These are phyloP conservation scores for Saccharomyces pastorianus DNA, from an alignment of 1,139 yeast species.

Conservation along the genomic window DNA sequence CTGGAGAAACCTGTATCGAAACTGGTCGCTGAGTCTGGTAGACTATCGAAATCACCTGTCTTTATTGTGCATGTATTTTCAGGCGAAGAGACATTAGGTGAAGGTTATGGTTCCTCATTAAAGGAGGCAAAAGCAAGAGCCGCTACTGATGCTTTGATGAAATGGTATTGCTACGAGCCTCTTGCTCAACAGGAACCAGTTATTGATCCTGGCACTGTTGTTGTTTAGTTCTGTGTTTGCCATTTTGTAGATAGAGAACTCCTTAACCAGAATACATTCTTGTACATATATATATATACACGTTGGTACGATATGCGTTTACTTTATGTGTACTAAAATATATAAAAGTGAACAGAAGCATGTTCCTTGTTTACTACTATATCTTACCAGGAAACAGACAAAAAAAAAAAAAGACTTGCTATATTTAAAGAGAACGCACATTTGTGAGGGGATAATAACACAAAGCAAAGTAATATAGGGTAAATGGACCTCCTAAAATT, in stretches of 20 bases:
- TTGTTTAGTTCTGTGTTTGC: constrained; percentile 28
- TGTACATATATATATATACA: constrained; percentile 6
- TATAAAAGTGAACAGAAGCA: not conserved
- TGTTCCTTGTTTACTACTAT: not conserved
- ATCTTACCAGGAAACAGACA: not conserved
- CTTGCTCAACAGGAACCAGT: constrained; percentile 37
- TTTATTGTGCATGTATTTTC: constrained; percentile 87
- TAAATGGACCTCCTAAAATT: not conserved
- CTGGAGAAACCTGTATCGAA: constrained; percentile 71
- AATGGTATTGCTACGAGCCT: constrained; percentile 88
- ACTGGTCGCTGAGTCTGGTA: constrained; percentile 87
- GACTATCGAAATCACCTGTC: constrained; percentile 75
- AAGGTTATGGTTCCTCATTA: constrained; percentile 89
- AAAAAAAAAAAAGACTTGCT: not conserved
- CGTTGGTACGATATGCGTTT: not conserved
- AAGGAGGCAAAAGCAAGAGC: constrained; percentile 91
- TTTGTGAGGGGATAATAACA: not conserved
- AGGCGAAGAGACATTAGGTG: constrained; percentile 79
- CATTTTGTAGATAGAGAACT: not conserved
- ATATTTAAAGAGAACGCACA: not conserved
- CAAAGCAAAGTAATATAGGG: not conserved
- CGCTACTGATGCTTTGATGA: constrained; percentile 80
- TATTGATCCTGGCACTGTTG: constrained; percentile 39
- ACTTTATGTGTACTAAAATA: not conserved
- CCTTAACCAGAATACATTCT: not conserved